These are phyloP conservation scores for Oryza nivara DNA, from an alignment of 176 grass and related monocot species.

Conservation along the genomic window DNA sequence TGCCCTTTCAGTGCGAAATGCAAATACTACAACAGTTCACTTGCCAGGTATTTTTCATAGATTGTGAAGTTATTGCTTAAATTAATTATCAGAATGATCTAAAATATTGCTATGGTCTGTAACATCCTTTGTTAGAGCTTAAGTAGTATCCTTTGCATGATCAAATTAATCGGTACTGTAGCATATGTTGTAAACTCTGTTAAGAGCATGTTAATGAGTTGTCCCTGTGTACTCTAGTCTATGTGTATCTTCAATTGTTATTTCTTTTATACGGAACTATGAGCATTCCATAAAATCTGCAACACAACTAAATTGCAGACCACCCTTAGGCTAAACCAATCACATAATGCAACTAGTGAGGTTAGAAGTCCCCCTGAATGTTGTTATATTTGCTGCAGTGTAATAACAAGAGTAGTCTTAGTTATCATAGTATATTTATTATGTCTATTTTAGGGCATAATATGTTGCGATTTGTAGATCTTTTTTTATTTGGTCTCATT, in stretches of 20 bases:
- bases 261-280: neutral
- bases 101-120: conserved; percentile 4
- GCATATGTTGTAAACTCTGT: neutral
- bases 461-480: neutral
- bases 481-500: conserved; percentile 15
- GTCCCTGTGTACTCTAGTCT: neutral
- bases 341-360: neutral
- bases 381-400: neutral
- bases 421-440: conserved; percentile 14
- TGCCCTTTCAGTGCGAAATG: conserved; percentile 52
- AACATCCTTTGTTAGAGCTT: neutral
- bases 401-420: conserved; percentile 1
- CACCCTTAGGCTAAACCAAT: conserved; percentile 11
- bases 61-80: conserved; percentile 25
- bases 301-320: neutral
- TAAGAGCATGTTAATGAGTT: neutral
- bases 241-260: neutral
- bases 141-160: conserved; percentile 6
- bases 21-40: conserved; percentile 49
- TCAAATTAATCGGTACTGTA: conserved; percentile 20
- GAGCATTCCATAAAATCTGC: neutral
- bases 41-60: conserved; percentile 45
- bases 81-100: neutral
- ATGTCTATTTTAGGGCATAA: neutral
- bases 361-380: neutral